Evolutionary conservation across 2,329 filamentous ascomycete species (phyloP).

Genomic region (Chrysoporthe austroafricana): DNA sequence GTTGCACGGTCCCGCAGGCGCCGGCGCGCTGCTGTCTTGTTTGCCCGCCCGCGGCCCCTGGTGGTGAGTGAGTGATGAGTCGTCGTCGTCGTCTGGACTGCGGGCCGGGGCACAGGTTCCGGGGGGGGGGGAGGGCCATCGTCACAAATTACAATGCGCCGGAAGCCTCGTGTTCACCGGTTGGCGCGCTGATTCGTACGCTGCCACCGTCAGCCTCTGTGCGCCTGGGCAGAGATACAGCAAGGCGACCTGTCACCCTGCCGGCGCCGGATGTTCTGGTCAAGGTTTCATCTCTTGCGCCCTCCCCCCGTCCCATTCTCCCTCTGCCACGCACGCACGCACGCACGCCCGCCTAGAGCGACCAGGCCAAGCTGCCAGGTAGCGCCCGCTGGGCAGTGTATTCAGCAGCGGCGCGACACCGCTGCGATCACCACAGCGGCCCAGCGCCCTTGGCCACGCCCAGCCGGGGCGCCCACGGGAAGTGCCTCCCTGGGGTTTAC

Average conservation of each 20-base stretch:
- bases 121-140: background rate
- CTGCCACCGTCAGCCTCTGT: background rate
- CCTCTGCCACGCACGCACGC: background rate
- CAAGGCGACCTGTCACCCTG: conserved; percentile 17
- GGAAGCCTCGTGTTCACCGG: background rate
- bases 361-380: too few species aligned
- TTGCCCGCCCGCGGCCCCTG: background rate
- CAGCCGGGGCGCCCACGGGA: conserved; percentile 7
- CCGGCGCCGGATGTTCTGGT: background rate
- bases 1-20: conserved; percentile 5
- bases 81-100: background rate
- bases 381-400: too few species aligned
- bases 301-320: background rate
- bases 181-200: background rate
- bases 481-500: background rate
- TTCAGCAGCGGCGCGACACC: background rate
- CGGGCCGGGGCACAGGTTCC: background rate
- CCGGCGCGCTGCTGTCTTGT: background rate
- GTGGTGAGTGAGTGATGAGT: background rate
- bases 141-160: conserved; percentile 3
- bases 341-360: too few species aligned
- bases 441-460: too few species aligned
- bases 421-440: too few species aligned
- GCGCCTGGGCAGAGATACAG: conserved; percentile 1
- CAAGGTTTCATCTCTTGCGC: conserved; percentile 20